phyloP scores from a whole-genome alignment of 2,329 filamentous ascomycete genomes.

The Bipolaris sorokiniana region DNA sequence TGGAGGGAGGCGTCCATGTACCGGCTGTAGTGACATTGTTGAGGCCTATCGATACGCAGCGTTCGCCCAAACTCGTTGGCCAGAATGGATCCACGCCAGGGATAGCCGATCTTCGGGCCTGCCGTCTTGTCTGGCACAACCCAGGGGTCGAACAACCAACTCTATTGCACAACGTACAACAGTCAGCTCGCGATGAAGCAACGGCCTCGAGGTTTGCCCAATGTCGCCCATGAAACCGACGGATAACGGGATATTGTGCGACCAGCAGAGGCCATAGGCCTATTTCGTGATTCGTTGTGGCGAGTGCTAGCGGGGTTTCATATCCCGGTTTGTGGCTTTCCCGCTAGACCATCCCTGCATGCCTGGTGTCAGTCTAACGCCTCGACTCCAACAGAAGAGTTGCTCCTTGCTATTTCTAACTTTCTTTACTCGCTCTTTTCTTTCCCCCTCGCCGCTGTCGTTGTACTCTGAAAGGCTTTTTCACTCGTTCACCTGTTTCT shows the following conservation, averaged over 20 bases:
- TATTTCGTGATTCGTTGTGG: conserved; percentile 30
- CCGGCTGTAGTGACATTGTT: conserved; percentile 4
- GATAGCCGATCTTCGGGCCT: conserved; percentile 11
- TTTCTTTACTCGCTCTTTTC: conserved; percentile 20
- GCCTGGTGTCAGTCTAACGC: conserved; percentile 17
- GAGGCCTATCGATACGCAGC: conserved; percentile 26
- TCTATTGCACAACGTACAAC: background rate
- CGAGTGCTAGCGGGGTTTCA: conserved; percentile 27
- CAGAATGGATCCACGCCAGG: conserved; percentile 35
- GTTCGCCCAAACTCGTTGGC: conserved; percentile 14
- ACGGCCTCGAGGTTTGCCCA: background rate
- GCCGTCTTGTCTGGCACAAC: conserved; percentile 1
- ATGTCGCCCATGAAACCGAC: conserved; percentile 9
- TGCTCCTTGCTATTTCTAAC: conserved; percentile 16
- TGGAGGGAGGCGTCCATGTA: conserved; percentile 2
- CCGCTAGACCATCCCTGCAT: conserved; percentile 28
- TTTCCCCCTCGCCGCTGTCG: conserved; percentile 15
- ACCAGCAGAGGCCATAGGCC: conserved; percentile 15
- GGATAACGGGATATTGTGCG: conserved; percentile 12
- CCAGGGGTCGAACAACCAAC: background rate
- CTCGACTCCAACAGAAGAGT: conserved; percentile 15
- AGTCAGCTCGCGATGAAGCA: background rate
- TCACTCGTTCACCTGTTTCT: conserved; percentile 28
- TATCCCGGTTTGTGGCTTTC: conserved; percentile 26
- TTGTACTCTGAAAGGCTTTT: conserved; percentile 27